Evolutionary conservation across 2,329 filamentous ascomycete species (phyloP), one percentile per base, ranked within the genome.

Genomic region (Cryphonectria nitschkei): DNA sequence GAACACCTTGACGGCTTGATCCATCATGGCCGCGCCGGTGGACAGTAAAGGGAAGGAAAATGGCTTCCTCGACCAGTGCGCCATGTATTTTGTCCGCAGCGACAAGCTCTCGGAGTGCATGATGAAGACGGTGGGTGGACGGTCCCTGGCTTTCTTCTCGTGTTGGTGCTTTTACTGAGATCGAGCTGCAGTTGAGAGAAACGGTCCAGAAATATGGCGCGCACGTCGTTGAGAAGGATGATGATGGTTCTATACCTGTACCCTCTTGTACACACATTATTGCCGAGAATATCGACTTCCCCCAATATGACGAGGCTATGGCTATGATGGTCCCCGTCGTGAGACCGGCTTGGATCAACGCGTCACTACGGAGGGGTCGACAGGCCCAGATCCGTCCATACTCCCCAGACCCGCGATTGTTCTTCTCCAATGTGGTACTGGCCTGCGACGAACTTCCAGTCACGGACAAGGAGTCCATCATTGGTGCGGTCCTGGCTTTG

Each of bases 381-480:
- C 85, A 92, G 68, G 90, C 90, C 46, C 94, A 93, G 75, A 89
- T 95, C 13, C 90, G 95, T 56, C 92, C 94, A 22, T 97, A 92
- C 80, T 98, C 92, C 62, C 96, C 96, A 1, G 96, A 99, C 76
- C 95, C 95, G 1, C 89, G 92, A 71, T 89, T 97, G 78, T 96
- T 98, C 79, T 93, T 99, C 81, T 93, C 92, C 67, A 91, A 94
- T 75, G 92, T 98, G 58, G 88, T 92, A 39, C 86, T 98, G 26
- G 92, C 91, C 43, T 97, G 93, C 77, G 93, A 91, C 63, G 93
- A 96, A 76, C 89, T 99, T 63, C 96, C 96, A 0, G 84, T 89
- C 50, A 92, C 90, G 50, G 96, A 99, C 80, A 93, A 94, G 79
- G 95, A 98, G 81, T 93, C 94, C 14, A 98, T 99, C 70, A 89